Evolutionary conservation across 2,329 filamentous ascomycete species (phyloP), one percentile per base, ranked within the genome.

Genomic region (Lecanoromycetidae sp.): DNA sequence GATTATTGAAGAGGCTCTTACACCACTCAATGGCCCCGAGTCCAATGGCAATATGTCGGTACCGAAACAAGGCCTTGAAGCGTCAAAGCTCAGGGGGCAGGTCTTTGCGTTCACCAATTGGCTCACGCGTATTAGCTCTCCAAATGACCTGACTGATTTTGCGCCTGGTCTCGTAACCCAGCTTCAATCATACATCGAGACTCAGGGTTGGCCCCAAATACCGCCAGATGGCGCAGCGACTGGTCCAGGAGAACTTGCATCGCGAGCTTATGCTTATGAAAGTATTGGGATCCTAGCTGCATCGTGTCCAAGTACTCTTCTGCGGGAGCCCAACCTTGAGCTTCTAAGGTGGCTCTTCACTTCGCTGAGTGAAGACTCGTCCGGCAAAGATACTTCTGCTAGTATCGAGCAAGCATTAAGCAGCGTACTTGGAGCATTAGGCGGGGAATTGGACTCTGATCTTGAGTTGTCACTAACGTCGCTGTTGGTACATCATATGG

Each of bases 391-490:
- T 7, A 81, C 88, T 1, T 82, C 84, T 38, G 80, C 94, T 52
- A 91, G 87, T 58, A 87, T 96, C 46, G 88, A 96, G 57, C 85
- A 90, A 43, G 83, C 88, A 0, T 68, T 96, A 3, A 90, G 87
- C 3, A 87, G 81, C 46, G 71, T 94, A 52, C 64, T 84, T n/a
- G 74, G 74, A 52, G 72, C 75, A 2, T 75, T 80, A 51, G 59
- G 70, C 8, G 63, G 70, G 47, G 61, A 66, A 1, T 60, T 72
- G 22, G 63, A 68, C 38, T 53, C 61, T 23, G 57, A 63, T 3
- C 64, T 71, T 35, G 65, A 68, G 51, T 56, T 60, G 34, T 62
- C 66, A 30, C 60, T 77, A 20, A 69, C 71, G 27, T 63, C 66
- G 34, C 71, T 91, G 44, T 70, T 93, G 7, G 67, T 87, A 7